Percentiles rank a stretch among this genome's conserved stretches.
Conservation (phyloP, 2,329 filamentous ascomycete genomes). For the Aureobasidium uvarum region DNA sequence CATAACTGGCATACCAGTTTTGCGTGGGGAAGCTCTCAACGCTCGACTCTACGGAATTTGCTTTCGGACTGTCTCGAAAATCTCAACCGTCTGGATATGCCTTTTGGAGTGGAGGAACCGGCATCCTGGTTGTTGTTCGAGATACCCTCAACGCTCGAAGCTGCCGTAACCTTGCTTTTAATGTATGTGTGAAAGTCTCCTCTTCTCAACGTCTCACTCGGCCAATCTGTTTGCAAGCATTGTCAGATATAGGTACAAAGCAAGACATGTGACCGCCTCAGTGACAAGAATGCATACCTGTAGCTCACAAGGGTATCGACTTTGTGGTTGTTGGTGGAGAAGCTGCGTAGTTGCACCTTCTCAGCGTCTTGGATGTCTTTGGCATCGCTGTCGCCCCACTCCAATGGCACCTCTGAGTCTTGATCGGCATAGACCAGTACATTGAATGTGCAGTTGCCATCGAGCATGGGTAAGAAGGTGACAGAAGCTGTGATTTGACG, state of each 20-base stretch:
- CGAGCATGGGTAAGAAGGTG: slow-evolving; percentile 90
- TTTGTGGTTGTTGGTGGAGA: slow-evolving; percentile 90
- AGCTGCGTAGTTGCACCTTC: slow-evolving; percentile 91
- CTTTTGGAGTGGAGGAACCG: not conserved
- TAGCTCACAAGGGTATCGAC: slow-evolving; percentile 97
- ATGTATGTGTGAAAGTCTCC: not conserved
- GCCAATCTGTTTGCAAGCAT: slow-evolving; percentile 27
- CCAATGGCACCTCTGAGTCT: slow-evolving; percentile 92
- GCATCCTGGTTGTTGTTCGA: slow-evolving; percentile 5
- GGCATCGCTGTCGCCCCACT: slow-evolving; percentile 98
- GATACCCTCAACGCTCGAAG: slow-evolving; percentile 8
- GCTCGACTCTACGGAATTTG: slow-evolving; percentile 5
- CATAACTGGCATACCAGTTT: not conserved
- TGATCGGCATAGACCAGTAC: slow-evolving; percentile 97
- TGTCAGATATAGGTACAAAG: slow-evolving; percentile 25
- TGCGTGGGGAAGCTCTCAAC: slow-evolving; percentile 3
- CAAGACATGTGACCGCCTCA: not conserved
- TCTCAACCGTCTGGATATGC: slow-evolving; percentile 3
- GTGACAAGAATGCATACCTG: slow-evolving; percentile 45
- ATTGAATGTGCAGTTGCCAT: slow-evolving; percentile 97
- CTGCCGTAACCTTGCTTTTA: slow-evolving; percentile 9
- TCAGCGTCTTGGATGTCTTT: slow-evolving; percentile 95
- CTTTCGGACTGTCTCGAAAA: slow-evolving; percentile 20
- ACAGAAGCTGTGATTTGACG: slow-evolving; percentile 97
- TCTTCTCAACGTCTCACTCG: slow-evolving; percentile 27